Evolutionary conservation across 805 yeast species (phyloP), one percentile per base, ranked within the genome.

Genomic region (Nakazawaea siamensis): DNA sequence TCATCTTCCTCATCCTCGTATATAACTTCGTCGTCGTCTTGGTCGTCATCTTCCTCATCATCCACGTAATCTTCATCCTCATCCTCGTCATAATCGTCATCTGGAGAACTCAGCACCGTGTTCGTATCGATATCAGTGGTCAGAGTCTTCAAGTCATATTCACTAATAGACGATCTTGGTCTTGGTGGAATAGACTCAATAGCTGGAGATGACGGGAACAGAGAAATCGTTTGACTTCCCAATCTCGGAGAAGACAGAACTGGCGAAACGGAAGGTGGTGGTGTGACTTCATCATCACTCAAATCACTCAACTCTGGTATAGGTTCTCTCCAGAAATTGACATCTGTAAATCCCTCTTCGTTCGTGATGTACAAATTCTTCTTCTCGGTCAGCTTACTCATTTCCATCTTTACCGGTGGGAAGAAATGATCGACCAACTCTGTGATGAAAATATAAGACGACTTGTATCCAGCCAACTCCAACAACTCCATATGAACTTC

Each of bases 401-500:
- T 31, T 17, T 33, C 42, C 35, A 24, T 45, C 44, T 47, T 60
- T 29, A 76, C 81, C 0, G 97, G 95, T 7, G 98, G 98, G 68
- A 92, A 92, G 55, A 88, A 88, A 55, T 92, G 97, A 57, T 92
- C 98, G 10, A 92, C 97, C 36, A 92, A 66, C 54, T 92, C 97
- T 29, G 92, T 84, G 50, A 92, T 90, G 43, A 78, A 79, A 33
- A 92, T 74, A 54, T 92, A 92, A 0, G 94, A 78, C 34, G 92
- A 79, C 51, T 73, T 82, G 55, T 83, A 85, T 2, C 98, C 98
- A 0, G 97, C 94, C 50, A 92, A 66, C 53, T 92, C 97, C 36
- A 92, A 64, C 43, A 92, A 68, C 57, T 92, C 98, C 95, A 92
- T 82, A 62, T 86, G 95, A 27, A 92, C 98, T 45, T 92, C 97